Evolutionary conservation across 345 rosid genomes (phyloP).

Genomic region (Acer yangbiense): DNA sequence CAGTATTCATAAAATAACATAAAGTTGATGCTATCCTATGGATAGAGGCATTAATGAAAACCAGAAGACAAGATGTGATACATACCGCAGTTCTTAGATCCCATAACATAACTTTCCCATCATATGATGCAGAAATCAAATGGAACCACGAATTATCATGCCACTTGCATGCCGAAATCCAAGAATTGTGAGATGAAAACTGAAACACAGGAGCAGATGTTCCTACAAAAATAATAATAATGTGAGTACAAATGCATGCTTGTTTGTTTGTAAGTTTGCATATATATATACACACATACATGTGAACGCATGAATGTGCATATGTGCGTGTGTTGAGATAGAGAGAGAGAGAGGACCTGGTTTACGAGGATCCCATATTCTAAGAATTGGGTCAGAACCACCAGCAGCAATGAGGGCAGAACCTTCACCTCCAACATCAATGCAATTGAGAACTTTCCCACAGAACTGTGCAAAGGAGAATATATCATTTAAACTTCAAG

Average conservation of each 20-base stretch:
- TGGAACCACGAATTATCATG: conserved; percentile 79
- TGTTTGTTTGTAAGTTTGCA: not conserved
- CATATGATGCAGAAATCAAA: conserved; percentile 90
- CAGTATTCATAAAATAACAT: conserved; percentile 8
- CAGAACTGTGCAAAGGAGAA: conserved; percentile 53
- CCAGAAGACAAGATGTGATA: conserved; percentile 19
- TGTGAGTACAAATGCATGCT: conserved; percentile 3
- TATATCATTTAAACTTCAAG: conserved; percentile 6
- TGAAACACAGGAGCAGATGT: conserved; percentile 86
- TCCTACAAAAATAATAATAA: conserved; percentile 46
- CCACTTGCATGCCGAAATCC: conserved; percentile 98
- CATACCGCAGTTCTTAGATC: conserved; percentile 98
- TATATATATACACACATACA: not conserved
- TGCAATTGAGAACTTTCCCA: conserved; percentile 79
- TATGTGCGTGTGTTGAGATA: not conserved
- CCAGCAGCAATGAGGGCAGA: conserved; percentile 88
- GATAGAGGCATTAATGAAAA: not conserved
- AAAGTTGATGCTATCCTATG: not conserved
- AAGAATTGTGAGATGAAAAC: conserved; percentile 81
- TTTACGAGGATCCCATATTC: conserved; percentile 98
- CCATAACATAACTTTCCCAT: conserved; percentile 99
- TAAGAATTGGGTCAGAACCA: conserved; percentile 85
- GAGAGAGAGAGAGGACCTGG: conserved; percentile 58
- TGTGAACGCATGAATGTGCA: not conserved
- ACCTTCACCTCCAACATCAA: conserved; percentile 94